phyloP scores from a whole-genome alignment of 129 eudicot species.

The Sambucus nigra region DNA sequence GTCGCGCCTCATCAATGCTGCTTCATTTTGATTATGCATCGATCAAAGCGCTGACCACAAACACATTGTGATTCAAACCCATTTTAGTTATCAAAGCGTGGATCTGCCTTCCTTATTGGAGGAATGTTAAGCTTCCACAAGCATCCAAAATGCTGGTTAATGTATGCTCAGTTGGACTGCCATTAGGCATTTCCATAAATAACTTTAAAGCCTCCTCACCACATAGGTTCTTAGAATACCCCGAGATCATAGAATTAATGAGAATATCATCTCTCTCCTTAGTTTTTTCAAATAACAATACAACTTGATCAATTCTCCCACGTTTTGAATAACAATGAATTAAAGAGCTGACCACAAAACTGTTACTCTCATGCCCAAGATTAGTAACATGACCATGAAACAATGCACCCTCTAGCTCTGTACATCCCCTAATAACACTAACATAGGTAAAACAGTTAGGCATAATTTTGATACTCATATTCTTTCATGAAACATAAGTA shows the following conservation, averaged over 20 bases:
- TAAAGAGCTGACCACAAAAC: conserved; percentile 24
- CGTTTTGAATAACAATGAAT: conserved; percentile 38
- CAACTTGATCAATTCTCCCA: conserved; percentile 25
- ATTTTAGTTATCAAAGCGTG: conserved; percentile 28
- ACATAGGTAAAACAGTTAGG: conserved; percentile 41
- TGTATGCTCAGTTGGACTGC: conserved; percentile 19
- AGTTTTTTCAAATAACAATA: conserved; percentile 16
- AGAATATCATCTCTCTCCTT: conserved; percentile 4
- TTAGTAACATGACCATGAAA: conserved; percentile 36
- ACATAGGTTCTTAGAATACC: no score
- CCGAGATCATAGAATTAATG: no score
- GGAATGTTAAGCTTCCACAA: conserved; percentile 29
- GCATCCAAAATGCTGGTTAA: conserved; percentile 37
- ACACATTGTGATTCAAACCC: no score
- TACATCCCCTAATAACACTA: conserved; percentile 30
- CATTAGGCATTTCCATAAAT: conserved; percentile 15
- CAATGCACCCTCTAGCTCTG: conserved; percentile 22
- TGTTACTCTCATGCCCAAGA: conserved; percentile 18
- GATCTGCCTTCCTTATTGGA: conserved; percentile 29
- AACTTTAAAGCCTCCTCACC: no score
- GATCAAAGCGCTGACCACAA: conserved; percentile 32
- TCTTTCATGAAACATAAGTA: no score
- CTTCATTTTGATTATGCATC: conserved; percentile 42
- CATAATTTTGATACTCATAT: conserved; percentile 3
- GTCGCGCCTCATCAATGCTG: no score